These are phyloP conservation scores for Stagonosporopsis cucurbitacearum DNA, from an alignment of 2,329 filamentous ascomycete genomes.

Conservation along the genomic window DNA sequence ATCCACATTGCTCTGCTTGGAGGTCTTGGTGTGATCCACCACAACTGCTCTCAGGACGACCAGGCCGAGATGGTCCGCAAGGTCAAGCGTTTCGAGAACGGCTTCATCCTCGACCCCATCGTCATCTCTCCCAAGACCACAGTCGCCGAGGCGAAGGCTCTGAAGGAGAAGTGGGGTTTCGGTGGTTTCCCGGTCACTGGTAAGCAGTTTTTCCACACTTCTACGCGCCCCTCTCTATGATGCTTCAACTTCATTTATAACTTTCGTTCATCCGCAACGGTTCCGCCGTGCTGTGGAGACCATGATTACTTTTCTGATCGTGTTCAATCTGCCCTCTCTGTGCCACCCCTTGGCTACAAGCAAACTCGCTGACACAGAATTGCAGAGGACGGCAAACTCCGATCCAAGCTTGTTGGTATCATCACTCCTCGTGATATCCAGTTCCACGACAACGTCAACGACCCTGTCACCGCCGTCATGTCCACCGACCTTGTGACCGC, in stretches of 20 bases:
- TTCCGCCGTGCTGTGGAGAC: constrained; percentile 84
- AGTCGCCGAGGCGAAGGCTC: constrained; percentile 84
- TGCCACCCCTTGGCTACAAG: constrained; percentile 1
- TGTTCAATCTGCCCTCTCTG: constrained; percentile 11
- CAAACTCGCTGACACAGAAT: constrained; percentile 30
- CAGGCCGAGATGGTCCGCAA: constrained; percentile 99
- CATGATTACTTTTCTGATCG: constrained; percentile 59
- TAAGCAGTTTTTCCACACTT: constrained; percentile 59
- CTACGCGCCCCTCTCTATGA: constrained; percentile 62
- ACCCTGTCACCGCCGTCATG: constrained; percentile 89
- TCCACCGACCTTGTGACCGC: constrained; percentile 93
- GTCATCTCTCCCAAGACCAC: constrained; percentile 88
- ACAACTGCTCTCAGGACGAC: constrained; percentile 97
- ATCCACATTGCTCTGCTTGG: constrained; percentile 94
- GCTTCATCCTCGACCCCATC: constrained; percentile 95
- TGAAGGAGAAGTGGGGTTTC: constrained; percentile 99
- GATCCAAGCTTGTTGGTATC: constrained; percentile 95
- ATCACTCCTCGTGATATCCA: constrained; percentile 98
- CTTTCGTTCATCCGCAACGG: constrained; percentile 99
- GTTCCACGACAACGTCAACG: constrained; percentile 79
- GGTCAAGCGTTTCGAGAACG: constrained; percentile 99
- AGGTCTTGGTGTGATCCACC: constrained; percentile 93
- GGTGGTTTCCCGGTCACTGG: constrained; percentile 98
- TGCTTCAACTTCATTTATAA: constrained; percentile 80
- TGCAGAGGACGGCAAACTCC: constrained; percentile 86